These are phyloP conservation scores for Abrus precatorius DNA, from an alignment of 306 rosid genomes.

Conservation along the genomic window DNA sequence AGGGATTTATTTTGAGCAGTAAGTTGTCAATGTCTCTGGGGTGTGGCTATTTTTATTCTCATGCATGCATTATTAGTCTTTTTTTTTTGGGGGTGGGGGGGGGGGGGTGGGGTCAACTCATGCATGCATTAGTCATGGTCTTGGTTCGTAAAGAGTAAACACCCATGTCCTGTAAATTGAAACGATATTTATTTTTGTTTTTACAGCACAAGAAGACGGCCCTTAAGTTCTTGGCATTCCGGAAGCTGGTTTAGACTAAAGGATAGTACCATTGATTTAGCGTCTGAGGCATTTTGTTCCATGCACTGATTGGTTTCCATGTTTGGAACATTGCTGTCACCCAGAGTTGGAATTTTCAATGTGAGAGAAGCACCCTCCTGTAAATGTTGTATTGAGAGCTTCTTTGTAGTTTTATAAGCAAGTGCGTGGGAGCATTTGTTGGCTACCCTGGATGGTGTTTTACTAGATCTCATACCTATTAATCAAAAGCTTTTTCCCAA, in stretches of 20 bases:
- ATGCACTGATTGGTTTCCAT: constrained; percentile 46
- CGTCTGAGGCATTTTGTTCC: constrained; percentile 51
- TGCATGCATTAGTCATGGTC: neutral
- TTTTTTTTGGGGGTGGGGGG: too few species aligned
- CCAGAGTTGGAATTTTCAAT: constrained; percentile 41
- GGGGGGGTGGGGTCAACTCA: neutral
- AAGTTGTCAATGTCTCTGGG: constrained; percentile 49
- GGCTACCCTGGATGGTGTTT: constrained; percentile 45
- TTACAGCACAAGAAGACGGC: constrained; percentile 96
- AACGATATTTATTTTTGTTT: constrained; percentile 33
- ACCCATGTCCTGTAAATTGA: constrained; percentile 23
- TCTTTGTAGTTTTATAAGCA: constrained; percentile 49
- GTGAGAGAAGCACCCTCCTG: constrained; percentile 56
- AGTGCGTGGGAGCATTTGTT: constrained; percentile 45
- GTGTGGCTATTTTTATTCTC: neutral
- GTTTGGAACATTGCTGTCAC: constrained; percentile 36
- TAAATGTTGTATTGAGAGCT: constrained; percentile 58
- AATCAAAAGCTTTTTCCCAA: constrained; percentile 30
- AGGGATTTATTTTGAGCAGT: constrained; percentile 97
- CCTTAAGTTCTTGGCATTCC: constrained; percentile 57
- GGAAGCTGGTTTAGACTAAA: constrained; percentile 36
- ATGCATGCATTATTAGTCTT: neutral
- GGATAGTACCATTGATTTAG: constrained; percentile 41
- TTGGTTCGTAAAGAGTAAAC: constrained; percentile 16
- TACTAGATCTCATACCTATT: neutral